phyloP scores from a whole-genome alignment of 768 basidiomycete genomes.

The Lanmaoa rubissima region DNA sequence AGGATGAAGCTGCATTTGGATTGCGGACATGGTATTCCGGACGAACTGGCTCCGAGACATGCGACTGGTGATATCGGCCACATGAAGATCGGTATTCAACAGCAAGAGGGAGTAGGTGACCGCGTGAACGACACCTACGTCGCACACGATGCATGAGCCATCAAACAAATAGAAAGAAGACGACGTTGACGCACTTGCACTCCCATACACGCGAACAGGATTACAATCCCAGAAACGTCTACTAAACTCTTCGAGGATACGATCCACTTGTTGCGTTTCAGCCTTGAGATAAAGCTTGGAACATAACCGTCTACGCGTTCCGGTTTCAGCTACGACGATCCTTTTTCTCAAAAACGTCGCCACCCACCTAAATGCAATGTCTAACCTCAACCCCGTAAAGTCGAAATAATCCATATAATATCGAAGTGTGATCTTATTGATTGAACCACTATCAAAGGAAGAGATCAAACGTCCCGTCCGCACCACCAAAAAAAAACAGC shows the following conservation, averaged over 20 bases:
- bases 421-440: slow-evolving; percentile 73
- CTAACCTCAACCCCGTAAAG: slow-evolving; percentile 77
- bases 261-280: slow-evolving; percentile 97
- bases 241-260: slow-evolving; percentile 91
- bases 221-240: slow-evolving; percentile 92
- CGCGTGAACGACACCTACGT: slow-evolving; percentile 86
- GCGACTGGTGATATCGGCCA: slow-evolving; percentile 81
- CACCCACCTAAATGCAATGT: slow-evolving; percentile 82
- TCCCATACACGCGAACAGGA: slow-evolving; percentile 74
- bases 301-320: slow-evolving; percentile 65
- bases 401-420: slow-evolving; percentile 90
- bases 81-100: slow-evolving; percentile 96
- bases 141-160: slow-evolving; percentile 3
- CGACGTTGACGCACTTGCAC: slow-evolving; percentile 59
- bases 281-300: slow-evolving; percentile 91
- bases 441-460: slow-evolving; percentile 50
- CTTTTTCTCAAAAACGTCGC: not conserved
- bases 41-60: slow-evolving; percentile 95
- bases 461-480: not conserved
- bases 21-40: slow-evolving; percentile 83
- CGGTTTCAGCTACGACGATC: not conserved
- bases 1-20: slow-evolving; percentile 75
- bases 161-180: not conserved
- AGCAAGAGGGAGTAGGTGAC: slow-evolving; percentile 90
- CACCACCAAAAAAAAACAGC: slow-evolving; percentile 4